phyloP scores from a whole-genome alignment of 2,329 filamentous ascomycete species.

The Pyricularia pennisetigena region DNA sequence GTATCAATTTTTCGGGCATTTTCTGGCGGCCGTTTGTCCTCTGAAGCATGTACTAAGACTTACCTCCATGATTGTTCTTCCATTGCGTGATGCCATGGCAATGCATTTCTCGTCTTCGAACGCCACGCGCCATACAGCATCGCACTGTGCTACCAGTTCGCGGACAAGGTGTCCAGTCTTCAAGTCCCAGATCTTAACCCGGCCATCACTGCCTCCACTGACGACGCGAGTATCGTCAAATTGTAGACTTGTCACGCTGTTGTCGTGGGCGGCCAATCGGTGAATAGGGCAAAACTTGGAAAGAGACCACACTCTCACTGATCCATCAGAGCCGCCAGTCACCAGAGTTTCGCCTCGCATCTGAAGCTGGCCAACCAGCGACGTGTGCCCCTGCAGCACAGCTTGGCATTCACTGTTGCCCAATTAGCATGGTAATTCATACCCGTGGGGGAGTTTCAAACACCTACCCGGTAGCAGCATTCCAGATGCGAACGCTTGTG shows the following conservation, averaged over 20 bases:
- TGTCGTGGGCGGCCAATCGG: conserved; percentile 90
- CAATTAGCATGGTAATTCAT: conserved; percentile 17
- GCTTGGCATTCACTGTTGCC: conserved; percentile 63
- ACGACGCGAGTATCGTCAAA: conserved; percentile 95
- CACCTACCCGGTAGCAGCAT: conserved; percentile 73
- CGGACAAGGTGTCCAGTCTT: conserved; percentile 84
- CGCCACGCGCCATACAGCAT: conserved; percentile 94
- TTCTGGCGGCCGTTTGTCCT: neutral
- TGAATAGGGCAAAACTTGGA: conserved; percentile 88
- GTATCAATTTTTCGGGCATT: neutral
- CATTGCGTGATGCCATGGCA: conserved; percentile 77
- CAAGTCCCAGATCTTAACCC: conserved; percentile 97
- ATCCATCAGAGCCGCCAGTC: conserved; percentile 92
- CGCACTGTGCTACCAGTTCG: conserved; percentile 82
- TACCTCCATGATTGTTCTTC: conserved; percentile 96
- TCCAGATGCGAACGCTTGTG: conserved; percentile 95
- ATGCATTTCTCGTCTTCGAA: conserved; percentile 99
- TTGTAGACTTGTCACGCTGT: conserved; percentile 94
- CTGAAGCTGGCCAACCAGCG: conserved; percentile 90
- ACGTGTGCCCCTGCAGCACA: conserved; percentile 93
- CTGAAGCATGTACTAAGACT: conserved; percentile 20
- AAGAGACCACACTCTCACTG: conserved; percentile 91
- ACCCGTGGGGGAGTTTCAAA: neutral
- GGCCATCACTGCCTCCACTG: conserved; percentile 91
- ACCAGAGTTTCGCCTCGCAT: conserved; percentile 92